These are phyloP conservation scores for Boletus sp. DNA, from an alignment of 768 basidiomycete species.

Conservation along the genomic window DNA sequence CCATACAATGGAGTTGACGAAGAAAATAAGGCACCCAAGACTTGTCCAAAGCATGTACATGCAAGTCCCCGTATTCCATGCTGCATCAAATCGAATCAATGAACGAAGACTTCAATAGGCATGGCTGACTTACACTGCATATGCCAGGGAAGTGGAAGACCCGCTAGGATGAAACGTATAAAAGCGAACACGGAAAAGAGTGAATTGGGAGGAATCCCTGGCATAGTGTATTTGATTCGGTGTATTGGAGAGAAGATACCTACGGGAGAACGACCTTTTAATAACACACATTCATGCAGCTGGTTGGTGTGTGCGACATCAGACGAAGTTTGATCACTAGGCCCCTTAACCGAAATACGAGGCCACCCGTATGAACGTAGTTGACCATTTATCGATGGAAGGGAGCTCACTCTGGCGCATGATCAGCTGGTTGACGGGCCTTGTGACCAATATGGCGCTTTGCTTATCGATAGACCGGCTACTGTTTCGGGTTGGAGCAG, in stretches of 20 bases:
- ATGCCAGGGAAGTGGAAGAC: constrained; percentile 51
- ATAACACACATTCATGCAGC: too few relatives aligned
- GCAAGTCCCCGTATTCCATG: constrained; percentile 32
- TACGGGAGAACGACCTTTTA: neutral
- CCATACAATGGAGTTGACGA: constrained; percentile 41
- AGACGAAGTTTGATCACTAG: too few relatives aligned
- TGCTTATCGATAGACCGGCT: too few relatives aligned
- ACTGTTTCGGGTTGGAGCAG: too few relatives aligned
- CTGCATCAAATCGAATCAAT: constrained; percentile 12
- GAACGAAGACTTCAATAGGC: neutral
- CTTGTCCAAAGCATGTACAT: constrained; percentile 34
- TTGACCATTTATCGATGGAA: neutral
- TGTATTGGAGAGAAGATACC: neutral
- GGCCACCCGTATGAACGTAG: neutral
- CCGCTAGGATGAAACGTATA: constrained; percentile 35
- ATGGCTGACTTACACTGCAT: constrained; percentile 33
- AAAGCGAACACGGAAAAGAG: constrained; percentile 26
- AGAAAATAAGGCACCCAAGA: constrained; percentile 25
- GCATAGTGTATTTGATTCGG: neutral
- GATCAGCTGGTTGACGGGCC: neutral
- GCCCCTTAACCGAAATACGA: neutral
- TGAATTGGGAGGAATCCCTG: neutral
- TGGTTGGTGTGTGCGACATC: too few relatives aligned
- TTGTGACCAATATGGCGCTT: too few relatives aligned
- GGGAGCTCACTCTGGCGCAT: neutral